Conservation (phyloP, 306 rosid species). For the Prunus persica region DNA sequence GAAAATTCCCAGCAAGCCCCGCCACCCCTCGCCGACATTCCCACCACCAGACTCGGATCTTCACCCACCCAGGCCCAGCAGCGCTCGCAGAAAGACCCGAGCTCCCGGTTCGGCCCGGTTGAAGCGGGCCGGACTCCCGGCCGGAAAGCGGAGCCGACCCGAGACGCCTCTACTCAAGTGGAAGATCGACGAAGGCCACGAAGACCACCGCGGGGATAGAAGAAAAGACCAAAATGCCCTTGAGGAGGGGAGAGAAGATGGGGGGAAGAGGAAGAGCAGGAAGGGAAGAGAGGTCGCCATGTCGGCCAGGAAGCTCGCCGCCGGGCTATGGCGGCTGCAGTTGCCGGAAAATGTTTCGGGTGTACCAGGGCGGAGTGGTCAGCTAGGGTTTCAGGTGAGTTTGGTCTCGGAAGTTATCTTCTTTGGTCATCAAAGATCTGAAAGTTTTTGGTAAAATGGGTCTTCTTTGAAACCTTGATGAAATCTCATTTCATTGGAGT, state of each 20-base stretch:
- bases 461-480: constrained; percentile 20
- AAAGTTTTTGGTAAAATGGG: constrained; percentile 12
- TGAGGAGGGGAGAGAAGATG: constrained; percentile 33
- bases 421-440: constrained; percentile 27
- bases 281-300: constrained; percentile 36
- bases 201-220: constrained; percentile 23
- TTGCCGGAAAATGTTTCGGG: constrained; percentile 45
- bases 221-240: constrained; percentile 22
- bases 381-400: constrained; percentile 63
- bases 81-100: constrained; percentile 34
- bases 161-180: constrained; percentile 75
- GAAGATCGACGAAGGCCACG: constrained; percentile 41
- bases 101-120: constrained; percentile 35
- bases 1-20: constrained; percentile 57
- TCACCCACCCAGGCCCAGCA: constrained; percentile 26
- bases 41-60: constrained; percentile 68
- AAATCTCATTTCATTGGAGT: constrained; percentile 12
- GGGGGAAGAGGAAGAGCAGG: constrained; percentile 32
- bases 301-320: constrained; percentile 89
- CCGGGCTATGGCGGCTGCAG: constrained; percentile 82
- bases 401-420: background rate
- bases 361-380: constrained; percentile 25
- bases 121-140: constrained; percentile 28
- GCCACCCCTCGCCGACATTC: constrained; percentile 25
- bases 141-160: constrained; percentile 68